Conservation (phyloP, 352 stramenopile species). For the Phytophthora lateralis region DNA sequence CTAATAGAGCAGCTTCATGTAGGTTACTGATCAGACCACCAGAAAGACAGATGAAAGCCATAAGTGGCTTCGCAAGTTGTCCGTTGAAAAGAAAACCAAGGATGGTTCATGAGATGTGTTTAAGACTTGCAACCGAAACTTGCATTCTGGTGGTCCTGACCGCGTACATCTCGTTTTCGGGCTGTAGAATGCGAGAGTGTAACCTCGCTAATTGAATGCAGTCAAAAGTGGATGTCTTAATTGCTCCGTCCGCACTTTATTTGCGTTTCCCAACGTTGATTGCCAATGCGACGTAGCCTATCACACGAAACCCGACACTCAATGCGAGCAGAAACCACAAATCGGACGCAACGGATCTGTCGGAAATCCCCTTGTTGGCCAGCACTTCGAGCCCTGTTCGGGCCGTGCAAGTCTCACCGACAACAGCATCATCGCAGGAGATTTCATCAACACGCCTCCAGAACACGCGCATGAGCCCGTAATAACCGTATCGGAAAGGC, state of each 20-base stretch:
- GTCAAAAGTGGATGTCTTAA: background rate
- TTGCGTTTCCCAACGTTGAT: conserved; percentile 31
- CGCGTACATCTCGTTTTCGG: background rate
- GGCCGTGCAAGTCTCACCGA: conserved; percentile 27
- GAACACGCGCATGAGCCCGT: conserved; percentile 52
- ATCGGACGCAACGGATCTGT: conserved; percentile 30
- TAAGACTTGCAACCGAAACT: background rate
- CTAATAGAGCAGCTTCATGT: conserved; percentile 1
- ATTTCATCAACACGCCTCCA: conserved; percentile 45
- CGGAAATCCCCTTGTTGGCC: conserved; percentile 37
- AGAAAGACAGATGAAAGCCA: background rate
- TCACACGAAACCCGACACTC: conserved; percentile 35
- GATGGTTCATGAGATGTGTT: background rate
- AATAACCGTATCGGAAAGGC: conserved; percentile 57
- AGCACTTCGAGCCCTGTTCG: conserved; percentile 39
- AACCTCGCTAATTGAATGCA: background rate
- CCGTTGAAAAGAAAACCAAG: background rate
- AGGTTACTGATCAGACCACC: background rate
- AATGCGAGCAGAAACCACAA: conserved; percentile 32
- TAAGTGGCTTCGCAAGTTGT: background rate
- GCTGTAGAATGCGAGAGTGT: background rate
- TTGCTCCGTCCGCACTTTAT: conserved; percentile 6
- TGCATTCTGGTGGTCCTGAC: background rate
- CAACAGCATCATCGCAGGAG: conserved; percentile 34
- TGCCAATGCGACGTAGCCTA: conserved; percentile 37